Evolutionary conservation across 768 basidiomycete genomes (phyloP).

Genomic region (Lactarius pseudohatsudake): DNA sequence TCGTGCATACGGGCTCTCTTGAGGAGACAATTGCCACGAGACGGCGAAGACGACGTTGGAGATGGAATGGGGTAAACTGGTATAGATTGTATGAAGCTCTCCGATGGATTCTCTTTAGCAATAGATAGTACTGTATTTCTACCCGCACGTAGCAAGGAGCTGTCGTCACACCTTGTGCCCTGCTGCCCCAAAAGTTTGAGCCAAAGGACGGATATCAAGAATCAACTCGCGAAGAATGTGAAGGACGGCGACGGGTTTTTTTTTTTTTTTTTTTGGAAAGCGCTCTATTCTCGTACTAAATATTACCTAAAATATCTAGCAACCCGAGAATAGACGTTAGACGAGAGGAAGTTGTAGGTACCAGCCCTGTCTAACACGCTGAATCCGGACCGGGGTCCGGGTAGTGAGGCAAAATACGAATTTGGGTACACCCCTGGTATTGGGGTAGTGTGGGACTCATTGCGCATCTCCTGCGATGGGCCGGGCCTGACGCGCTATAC

Average conservation of each 20-base stretch:
- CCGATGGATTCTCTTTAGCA: slow-evolving; percentile 49
- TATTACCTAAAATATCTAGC: too few species aligned
- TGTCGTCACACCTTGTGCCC: slow-evolving; percentile 2
- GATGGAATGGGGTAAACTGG: slow-evolving; percentile 22
- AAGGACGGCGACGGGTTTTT: slow-evolving; percentile 63
- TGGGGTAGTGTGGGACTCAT: too few species aligned
- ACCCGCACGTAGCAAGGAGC: slow-evolving; percentile 13
- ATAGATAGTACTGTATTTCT: slow-evolving; percentile 35
- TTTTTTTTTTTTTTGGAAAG: too few species aligned
- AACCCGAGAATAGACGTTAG: too few species aligned
- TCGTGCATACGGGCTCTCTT: background rate
- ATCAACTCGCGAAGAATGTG: slow-evolving; percentile 75
- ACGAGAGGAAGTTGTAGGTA: too few species aligned
- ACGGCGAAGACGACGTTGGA: background rate
- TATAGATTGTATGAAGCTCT: slow-evolving; percentile 44
- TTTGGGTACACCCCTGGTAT: too few species aligned
- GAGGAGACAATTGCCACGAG: background rate
- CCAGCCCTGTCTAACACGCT: too few species aligned
- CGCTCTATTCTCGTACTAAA: too few species aligned
- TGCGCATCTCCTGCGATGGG: too few species aligned
- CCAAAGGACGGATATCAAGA: slow-evolving; percentile 84
- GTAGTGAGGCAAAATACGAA: too few species aligned
- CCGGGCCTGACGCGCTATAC: too few species aligned
- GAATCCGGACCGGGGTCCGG: too few species aligned
- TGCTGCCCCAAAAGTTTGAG: slow-evolving; percentile 47